These are phyloP conservation scores for Podospora tetraspora DNA, from an alignment of 495 filamentous ascomycete species.

Conservation along the genomic window DNA sequence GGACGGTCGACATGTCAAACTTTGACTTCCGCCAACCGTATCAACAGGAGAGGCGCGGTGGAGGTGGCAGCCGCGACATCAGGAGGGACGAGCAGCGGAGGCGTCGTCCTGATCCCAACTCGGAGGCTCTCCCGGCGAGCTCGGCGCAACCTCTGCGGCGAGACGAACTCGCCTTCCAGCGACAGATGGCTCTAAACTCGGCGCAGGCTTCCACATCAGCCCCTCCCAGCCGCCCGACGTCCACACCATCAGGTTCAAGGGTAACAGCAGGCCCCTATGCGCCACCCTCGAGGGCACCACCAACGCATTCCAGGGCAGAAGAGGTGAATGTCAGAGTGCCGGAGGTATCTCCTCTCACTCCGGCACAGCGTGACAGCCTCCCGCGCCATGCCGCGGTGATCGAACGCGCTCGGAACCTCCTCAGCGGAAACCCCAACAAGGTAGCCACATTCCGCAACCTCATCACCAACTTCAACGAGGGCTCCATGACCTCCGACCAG, in stretches of 20 bases:
- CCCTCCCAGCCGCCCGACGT: background rate
- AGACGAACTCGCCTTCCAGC: conserved; percentile 87
- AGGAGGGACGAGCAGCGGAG: conserved; percentile 41
- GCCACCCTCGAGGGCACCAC: conserved; percentile 16
- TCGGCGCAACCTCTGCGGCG: conserved; percentile 77
- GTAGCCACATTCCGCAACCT: conserved; percentile 67
- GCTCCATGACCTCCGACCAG: conserved; percentile 59
- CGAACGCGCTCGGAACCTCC: conserved; percentile 73
- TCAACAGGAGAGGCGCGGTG: conserved; percentile 55
- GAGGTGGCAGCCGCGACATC: conserved; percentile 33
- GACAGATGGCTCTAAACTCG: conserved; percentile 86
- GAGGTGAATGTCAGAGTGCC: conserved; percentile 36
- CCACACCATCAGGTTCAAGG: background rate
- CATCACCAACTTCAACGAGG: conserved; percentile 69
- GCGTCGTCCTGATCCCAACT: conserved; percentile 56
- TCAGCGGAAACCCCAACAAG: conserved; percentile 68
- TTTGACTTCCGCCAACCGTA: conserved; percentile 77
- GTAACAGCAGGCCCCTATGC: conserved; percentile 46
- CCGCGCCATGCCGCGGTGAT: conserved; percentile 74
- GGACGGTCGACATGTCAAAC: conserved; percentile 76
- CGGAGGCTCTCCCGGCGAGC: conserved; percentile 70
- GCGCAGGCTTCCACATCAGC: conserved; percentile 46
- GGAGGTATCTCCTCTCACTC: conserved; percentile 46
- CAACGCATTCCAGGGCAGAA: conserved; percentile 25
- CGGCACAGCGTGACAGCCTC: conserved; percentile 73